Base-by-base conservation (phyloP, 2,329 filamentous ascomycete genomes). In the Fusarium kyushuense region DNA sequence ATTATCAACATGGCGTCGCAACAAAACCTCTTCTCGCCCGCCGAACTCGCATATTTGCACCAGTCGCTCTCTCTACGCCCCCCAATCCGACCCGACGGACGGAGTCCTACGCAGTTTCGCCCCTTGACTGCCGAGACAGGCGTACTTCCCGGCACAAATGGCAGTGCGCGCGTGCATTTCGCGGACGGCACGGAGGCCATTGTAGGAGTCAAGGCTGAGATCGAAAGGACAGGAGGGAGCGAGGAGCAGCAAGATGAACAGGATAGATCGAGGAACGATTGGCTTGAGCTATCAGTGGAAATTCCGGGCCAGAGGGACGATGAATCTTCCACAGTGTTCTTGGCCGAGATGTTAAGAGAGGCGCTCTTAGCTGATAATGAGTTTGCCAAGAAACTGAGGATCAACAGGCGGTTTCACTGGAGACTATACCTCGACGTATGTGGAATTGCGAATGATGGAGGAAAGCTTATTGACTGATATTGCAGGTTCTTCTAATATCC, bases 1-100 rank as follows among this genome's bases (percentile, higher is more conserved):
- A 33, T 41, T 17, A 46, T 58, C 54, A 63, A n/a, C 29, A 91
- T 93, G 87, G 84, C 90, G 40, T 86, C 88, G 71, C 88, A 89
- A 75, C 87, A 89, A 80, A 87, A 89, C 75, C 90, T 93, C 73
- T 90, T 98, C 79, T 97, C 94, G 54, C 95, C 96, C 47, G 94
- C 96, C 75, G 96, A 99, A 83, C 92, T 99, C 75, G 94, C 94
- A 73, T 99, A 97, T 83, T 89, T 98, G 52, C 93, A 97, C 84
- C 89, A 88, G 69, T 94, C 95, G 8, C 93, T 99, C 75, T 87
- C 89, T 10, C 90, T 94, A 63, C 82, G 81, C 42, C 94, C 94
- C 13, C 94, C 96, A 21, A 91, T 98, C 77, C 94, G 96, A 25
- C 92, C 95, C 23, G 96, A 99, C 79, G 92, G 91, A 67, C 92